Evolutionary conservation across 768 basidiomycete species (phyloP).

Genomic region (Tricholoma saponaceum): DNA sequence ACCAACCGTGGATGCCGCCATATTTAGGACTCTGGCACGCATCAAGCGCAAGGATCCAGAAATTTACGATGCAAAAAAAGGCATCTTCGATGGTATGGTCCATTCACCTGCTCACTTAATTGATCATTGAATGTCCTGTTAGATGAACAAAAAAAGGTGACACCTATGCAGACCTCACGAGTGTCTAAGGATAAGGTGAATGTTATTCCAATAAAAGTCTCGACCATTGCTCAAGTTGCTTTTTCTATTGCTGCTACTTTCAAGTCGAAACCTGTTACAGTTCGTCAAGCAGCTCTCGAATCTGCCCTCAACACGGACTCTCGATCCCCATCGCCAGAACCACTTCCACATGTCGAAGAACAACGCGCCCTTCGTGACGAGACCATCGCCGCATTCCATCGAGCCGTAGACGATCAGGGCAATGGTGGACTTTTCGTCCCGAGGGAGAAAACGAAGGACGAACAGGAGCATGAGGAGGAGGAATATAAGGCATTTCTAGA

Average conservation of each 20-base stretch:
- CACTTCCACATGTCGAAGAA: constrained; percentile 64
- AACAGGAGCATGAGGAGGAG: constrained; percentile 73
- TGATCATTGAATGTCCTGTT: constrained; percentile 2
- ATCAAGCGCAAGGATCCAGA: constrained; percentile 80
- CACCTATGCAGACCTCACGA: constrained; percentile 19
- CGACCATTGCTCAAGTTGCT: not conserved
- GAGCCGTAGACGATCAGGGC: constrained; percentile 29
- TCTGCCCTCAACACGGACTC: constrained; percentile 52
- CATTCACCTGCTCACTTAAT: not conserved
- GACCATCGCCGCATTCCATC: constrained; percentile 81
- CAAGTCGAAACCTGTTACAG: constrained; percentile 68
- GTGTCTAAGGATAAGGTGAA: constrained; percentile 49
- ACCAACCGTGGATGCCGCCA: constrained; percentile 89
- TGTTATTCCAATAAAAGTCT: too few relatives aligned
- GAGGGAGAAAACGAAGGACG: constrained; percentile 75
- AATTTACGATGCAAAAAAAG: constrained; percentile 70
- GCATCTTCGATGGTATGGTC: constrained; percentile 75
- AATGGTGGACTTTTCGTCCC: constrained; percentile 59
- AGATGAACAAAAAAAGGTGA: constrained; percentile 67
- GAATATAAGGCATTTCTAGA: constrained; percentile 83
- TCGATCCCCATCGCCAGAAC: constrained; percentile 55
- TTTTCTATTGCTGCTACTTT: not conserved
- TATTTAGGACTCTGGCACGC: constrained; percentile 82
- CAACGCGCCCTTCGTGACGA: constrained; percentile 72
- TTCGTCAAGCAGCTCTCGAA: constrained; percentile 69